These are phyloP conservation scores for Cutaneotrichosporon sp. DNA, from an alignment of 1,284 basidiomycete species.

Conservation along the genomic window DNA sequence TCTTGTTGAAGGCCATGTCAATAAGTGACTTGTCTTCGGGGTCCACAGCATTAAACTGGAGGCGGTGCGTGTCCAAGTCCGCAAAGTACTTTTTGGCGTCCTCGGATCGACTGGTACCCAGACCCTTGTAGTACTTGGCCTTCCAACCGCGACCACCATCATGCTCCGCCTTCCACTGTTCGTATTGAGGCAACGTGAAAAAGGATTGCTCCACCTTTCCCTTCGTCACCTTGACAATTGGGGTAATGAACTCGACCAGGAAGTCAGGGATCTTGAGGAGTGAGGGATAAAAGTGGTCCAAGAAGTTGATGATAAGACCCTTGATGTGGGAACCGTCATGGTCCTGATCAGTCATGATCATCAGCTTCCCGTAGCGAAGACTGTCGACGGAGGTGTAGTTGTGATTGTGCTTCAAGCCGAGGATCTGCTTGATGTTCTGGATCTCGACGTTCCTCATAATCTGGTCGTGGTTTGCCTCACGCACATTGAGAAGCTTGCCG, in stretches of 20 bases:
- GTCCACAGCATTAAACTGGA: constrained; percentile 78
- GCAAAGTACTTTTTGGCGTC: constrained; percentile 93
- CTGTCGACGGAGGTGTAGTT: constrained; percentile 68
- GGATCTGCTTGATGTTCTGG: constrained; percentile 94
- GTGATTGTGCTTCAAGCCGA: constrained; percentile 92
- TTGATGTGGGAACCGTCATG: constrained; percentile 99
- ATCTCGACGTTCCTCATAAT: constrained; percentile 99
- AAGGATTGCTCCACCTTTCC: constrained; percentile 78
- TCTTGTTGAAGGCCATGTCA: constrained; percentile 99
- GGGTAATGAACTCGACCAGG: constrained; percentile 97
- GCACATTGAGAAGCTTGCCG: constrained; percentile 95
- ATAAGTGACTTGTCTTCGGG: constrained; percentile 84
- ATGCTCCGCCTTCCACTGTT: constrained; percentile 81
- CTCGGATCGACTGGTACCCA: constrained; percentile 83
- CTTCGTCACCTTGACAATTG: constrained; percentile 90
- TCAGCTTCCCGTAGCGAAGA: constrained; percentile 88
- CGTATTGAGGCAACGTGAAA: constrained; percentile 97
- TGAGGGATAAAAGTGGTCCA: constrained; percentile 96
- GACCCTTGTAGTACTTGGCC: constrained; percentile 97
- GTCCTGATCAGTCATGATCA: constrained; percentile 99
- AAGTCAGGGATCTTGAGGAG: constrained; percentile 87
- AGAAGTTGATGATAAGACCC: constrained; percentile 94
- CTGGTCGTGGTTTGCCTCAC: constrained; percentile 91
- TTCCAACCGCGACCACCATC: constrained; percentile 80
- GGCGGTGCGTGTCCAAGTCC: constrained; percentile 87